A percentile compares a stretch with the other conserved stretches of the same genome.
These are phyloP conservation scores for Annona cherimola DNA, from an alignment of 164 flowering plant species.

Conservation along the genomic window DNA sequence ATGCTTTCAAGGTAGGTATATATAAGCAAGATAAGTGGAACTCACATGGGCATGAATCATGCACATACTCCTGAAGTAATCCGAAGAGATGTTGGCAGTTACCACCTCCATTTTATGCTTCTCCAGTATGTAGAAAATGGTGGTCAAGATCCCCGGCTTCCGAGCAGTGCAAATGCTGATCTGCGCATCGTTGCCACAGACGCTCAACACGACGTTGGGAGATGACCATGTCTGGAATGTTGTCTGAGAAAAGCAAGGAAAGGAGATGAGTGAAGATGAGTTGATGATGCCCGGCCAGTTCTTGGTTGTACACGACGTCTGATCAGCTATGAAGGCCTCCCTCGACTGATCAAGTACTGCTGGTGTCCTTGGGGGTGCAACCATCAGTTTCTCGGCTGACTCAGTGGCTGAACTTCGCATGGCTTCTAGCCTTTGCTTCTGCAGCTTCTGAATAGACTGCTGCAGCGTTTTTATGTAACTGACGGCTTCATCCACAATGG, in stretches of 20 bases:
- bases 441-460: constrained; percentile 42
- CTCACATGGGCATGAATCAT: constrained; percentile 82
- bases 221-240: constrained; percentile 67
- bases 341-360: constrained; percentile 22
- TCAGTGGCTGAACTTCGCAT: constrained; percentile 18
- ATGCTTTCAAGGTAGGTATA: too few species aligned
- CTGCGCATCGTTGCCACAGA: constrained; percentile 64
- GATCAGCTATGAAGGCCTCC: constrained; percentile 62
- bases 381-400: constrained; percentile 15
- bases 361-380: constrained; percentile 8
- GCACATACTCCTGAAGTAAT: constrained; percentile 40
- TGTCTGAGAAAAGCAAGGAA: constrained; percentile 19
- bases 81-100: constrained; percentile 57
- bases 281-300: constrained; percentile 10
- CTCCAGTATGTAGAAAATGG: constrained; percentile 49
- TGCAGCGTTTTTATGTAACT: constrained; percentile 62
- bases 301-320: constrained; percentile 25
- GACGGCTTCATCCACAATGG: constrained; percentile 86
- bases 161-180: constrained; percentile 50
- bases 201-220: constrained; percentile 54
- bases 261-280: constrained; percentile 8
- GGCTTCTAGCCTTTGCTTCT: constrained; percentile 56
- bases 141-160: constrained; percentile 48
- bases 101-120: constrained; percentile 59
- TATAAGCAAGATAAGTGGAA: neutral